phyloP scores from a whole-genome alignment of 305 asterid species.

The Salvia sclarea region DNA sequence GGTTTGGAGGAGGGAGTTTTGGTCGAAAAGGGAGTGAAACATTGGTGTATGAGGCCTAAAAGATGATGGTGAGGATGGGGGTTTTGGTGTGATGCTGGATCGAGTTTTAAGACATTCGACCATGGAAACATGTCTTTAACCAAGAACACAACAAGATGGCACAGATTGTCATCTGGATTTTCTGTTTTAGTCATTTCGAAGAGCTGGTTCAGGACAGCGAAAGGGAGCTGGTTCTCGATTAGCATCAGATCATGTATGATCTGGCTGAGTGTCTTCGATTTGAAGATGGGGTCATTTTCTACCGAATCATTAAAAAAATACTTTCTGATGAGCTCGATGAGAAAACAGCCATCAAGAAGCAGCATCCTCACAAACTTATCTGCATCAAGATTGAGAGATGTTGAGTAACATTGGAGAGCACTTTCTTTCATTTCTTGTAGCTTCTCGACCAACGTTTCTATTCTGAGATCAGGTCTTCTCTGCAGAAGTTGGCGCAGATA shows the following conservation, averaged over 20 bases:
- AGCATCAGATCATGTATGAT: constrained; percentile 25
- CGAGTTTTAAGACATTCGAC: background rate
- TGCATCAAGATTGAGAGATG: background rate
- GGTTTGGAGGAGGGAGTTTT: background rate
- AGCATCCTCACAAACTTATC: constrained; percentile 24
- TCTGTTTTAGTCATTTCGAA: constrained; percentile 7
- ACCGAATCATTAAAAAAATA: background rate
- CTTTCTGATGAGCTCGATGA: constrained; percentile 7
- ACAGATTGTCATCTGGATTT: background rate
- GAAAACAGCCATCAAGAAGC: constrained; percentile 24
- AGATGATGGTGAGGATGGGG: constrained; percentile 18
- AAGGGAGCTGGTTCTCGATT: constrained; percentile 25
- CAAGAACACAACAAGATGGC: background rate
- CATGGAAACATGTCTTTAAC: constrained; percentile 21
- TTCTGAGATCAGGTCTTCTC: background rate
- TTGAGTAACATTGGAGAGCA: constrained; percentile 19
- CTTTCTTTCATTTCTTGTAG: background rate
- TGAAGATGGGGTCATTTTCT: background rate
- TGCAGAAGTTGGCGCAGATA: constrained; percentile 13
- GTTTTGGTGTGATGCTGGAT: background rate
- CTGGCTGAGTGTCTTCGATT: constrained; percentile 2
- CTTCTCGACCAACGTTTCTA: background rate
- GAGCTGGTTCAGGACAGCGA: constrained; percentile 5
- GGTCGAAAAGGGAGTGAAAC: background rate
- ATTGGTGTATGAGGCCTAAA: constrained; percentile 18